Evolutionary conservation across 345 rosid species (phyloP).

Genomic region (Sisymbrium altissimum): DNA sequence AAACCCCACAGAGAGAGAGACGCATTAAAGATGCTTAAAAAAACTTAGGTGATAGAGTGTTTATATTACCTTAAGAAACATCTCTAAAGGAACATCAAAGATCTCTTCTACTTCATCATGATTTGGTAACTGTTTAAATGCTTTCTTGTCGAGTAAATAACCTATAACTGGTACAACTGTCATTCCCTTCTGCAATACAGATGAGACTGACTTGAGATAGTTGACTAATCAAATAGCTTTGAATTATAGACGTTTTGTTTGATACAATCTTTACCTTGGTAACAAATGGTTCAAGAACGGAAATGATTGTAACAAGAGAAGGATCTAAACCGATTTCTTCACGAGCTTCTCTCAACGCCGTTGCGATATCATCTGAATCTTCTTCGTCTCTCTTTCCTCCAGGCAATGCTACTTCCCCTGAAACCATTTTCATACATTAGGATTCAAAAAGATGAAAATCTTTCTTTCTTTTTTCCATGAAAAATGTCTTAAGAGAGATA

Average conservation of each 20-base stretch:
- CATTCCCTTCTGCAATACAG: conserved; percentile 39
- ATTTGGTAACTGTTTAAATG: conserved; percentile 44
- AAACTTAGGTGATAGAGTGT: background rate
- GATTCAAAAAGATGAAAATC: background rate
- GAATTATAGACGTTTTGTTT: background rate
- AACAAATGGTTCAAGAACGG: conserved; percentile 44
- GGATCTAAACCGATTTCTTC: conserved; percentile 69
- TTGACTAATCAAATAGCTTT: background rate
- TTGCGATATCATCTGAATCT: conserved; percentile 50
- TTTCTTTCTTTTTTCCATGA: background rate
- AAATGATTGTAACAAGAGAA: conserved; percentile 44
- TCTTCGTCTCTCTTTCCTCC: conserved; percentile 57
- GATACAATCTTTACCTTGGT: conserved; percentile 37
- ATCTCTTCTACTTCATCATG: conserved; percentile 61
- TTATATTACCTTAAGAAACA: conserved; percentile 64
- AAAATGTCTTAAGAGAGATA: background rate
- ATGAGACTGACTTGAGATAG: background rate
- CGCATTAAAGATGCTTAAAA: background rate
- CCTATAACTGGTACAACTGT: conserved; percentile 60
- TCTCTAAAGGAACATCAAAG: conserved; percentile 65
- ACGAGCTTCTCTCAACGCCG: conserved; percentile 62
- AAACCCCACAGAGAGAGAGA: background rate
- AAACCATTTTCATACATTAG: background rate
- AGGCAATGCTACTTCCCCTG: conserved; percentile 66
- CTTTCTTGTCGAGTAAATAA: conserved; percentile 41